These are phyloP conservation scores for Aegilops umbellulata DNA, from an alignment of 176 grass and related monocot species.

Conservation along the genomic window DNA sequence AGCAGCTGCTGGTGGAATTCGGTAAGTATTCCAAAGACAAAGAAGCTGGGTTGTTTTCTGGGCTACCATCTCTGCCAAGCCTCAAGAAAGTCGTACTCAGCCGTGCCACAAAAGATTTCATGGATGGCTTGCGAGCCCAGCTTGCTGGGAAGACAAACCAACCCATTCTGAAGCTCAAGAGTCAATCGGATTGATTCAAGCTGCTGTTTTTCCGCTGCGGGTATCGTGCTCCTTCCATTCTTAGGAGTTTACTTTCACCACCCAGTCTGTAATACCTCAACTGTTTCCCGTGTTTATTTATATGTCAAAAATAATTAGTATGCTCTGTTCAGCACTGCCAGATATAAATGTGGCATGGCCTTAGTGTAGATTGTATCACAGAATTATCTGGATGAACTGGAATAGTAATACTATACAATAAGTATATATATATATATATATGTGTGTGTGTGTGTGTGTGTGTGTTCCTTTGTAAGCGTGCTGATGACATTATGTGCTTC, in stretches of 20 bases:
- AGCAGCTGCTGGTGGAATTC: not conserved
- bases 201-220: not conserved
- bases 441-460: no score
- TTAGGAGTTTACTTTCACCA: not conserved
- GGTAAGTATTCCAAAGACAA: accelerated
- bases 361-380: not conserved
- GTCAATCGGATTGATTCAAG: not conserved
- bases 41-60: not conserved
- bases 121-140: not conserved
- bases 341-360: not conserved
- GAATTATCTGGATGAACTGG: not conserved
- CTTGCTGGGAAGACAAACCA: not conserved
- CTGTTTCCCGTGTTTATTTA: not conserved
- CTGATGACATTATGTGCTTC: not conserved
- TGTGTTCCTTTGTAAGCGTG: not conserved
- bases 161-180: not conserved
- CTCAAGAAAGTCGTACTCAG: not conserved
- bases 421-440: no score
- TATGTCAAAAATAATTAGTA: not conserved
- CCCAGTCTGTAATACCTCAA: not conserved
- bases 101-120: accelerated
- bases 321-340: not conserved
- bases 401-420: no score
- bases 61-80: not conserved
- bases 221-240: not conserved